phyloP scores from a whole-genome alignment of 75 land plant genomes.

The Isoetes taiwanensis region DNA sequence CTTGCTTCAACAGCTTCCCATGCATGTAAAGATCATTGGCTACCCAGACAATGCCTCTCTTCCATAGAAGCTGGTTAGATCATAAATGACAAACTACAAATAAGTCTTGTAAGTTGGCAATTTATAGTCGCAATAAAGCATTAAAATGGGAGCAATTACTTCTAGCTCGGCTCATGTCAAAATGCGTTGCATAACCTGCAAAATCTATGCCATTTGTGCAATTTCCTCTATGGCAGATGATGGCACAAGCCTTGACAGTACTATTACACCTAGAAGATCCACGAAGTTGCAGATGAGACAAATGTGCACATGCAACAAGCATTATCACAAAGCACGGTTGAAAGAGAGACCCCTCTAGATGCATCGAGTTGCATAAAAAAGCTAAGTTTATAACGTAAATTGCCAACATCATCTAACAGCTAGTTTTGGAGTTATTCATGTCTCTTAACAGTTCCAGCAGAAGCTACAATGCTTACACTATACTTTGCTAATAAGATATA shows the following conservation, averaged over 20 bases:
- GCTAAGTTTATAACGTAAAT: background rate
- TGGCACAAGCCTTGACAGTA: constrained; percentile 25
- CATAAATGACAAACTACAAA: constrained; percentile 18
- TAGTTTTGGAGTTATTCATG: too few species aligned
- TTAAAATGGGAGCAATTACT: too few species aligned
- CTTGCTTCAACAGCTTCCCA: constrained; percentile 13
- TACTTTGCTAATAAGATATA: too few species aligned
- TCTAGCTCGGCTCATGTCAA: constrained; percentile 20
- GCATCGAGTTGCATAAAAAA: background rate
- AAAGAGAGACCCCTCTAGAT: background rate
- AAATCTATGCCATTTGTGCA: constrained; percentile 17
- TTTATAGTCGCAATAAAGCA: too few species aligned
- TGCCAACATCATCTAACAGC: too few species aligned
- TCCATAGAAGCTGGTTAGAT: constrained; percentile 22
- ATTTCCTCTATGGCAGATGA: constrained; percentile 14
- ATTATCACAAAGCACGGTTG: too few species aligned
- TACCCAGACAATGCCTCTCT: constrained; percentile 16
- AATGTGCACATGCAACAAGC: too few species aligned
- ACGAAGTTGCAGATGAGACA: constrained; percentile 21
- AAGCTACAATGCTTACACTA: too few species aligned
- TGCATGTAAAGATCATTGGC: constrained; percentile 24
- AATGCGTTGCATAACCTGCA: constrained; percentile 26
- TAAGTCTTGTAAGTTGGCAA: too few species aligned
- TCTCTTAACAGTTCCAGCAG: too few species aligned
- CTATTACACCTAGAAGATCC: constrained; percentile 17